These are phyloP conservation scores for Phanerochaete sordida DNA, from an alignment of 768 basidiomycete genomes.

Conservation along the genomic window DNA sequence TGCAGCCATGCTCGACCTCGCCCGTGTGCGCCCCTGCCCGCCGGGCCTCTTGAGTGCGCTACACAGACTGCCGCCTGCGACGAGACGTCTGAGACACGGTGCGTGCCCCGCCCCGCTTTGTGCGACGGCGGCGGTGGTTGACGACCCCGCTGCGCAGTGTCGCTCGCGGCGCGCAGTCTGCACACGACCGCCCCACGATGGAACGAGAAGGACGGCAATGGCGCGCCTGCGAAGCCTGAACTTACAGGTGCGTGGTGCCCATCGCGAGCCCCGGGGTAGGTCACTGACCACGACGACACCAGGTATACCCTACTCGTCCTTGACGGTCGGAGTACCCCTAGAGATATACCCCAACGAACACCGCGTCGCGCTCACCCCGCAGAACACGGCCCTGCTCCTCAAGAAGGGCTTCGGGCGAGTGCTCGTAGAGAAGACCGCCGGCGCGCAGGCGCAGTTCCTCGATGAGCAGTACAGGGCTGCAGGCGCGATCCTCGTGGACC, in stretches of 20 bases:
- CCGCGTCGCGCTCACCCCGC: constrained; percentile 78
- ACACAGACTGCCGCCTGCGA: background rate
- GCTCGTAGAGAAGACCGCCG: constrained; percentile 71
- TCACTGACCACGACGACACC: background rate
- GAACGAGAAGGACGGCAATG: constrained; percentile 10
- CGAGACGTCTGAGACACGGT: constrained; percentile 9
- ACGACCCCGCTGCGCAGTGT: constrained; percentile 1
- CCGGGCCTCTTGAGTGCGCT: constrained; percentile 1
- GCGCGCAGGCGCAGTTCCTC: constrained; percentile 69
- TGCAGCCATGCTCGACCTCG: constrained; percentile 12
- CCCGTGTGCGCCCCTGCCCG: constrained; percentile 6
- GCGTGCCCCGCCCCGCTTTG: background rate
- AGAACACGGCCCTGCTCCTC: constrained; percentile 66
- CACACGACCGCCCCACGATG: constrained; percentile 1
- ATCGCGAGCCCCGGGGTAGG: background rate
- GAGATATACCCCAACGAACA: constrained; percentile 78
- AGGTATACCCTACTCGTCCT: constrained; percentile 65
- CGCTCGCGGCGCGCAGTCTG: constrained; percentile 5
- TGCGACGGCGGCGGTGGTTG: background rate
- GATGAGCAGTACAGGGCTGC: constrained; percentile 78
- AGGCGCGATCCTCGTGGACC: constrained; percentile 74
- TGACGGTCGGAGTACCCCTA: constrained; percentile 73
- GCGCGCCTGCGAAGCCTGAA: constrained; percentile 5
- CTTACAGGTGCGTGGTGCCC: constrained; percentile 6
- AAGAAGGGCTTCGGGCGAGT: constrained; percentile 82